Base-by-base conservation (phyloP, 768 basidiomycete genomes). In the Cubamyces lactineus region DNA sequence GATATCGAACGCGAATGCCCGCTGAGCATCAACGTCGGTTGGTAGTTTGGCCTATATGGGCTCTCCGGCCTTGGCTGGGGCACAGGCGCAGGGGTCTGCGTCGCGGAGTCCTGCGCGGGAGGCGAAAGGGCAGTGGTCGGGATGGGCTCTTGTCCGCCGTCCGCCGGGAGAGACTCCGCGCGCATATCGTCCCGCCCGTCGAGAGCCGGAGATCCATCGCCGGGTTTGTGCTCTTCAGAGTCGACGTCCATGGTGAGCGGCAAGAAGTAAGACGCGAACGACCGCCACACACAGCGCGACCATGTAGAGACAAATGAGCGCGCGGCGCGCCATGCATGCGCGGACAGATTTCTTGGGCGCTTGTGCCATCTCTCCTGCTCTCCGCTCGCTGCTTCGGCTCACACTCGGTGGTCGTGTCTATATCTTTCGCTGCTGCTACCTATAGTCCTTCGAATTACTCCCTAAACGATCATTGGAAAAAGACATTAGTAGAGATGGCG, bases 1-100 rank as follows among this genome's bases (percentile, higher is more conserved):
- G 95, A 91, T 52, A 98, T 84, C 9, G 90, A 83, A 72, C 85
- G 82, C 17, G 83, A 85, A 72, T 98, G 96, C n/a, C 93, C 96
- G 58, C 84, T 87, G 30, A 96, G 77, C 49, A 84, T 85, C 68
- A 81, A 85, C 26, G 79, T 82, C 39, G 82, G 75, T 56, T 75
- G 78, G 76, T 91, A 94, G 24, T 54, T 54, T 39, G 61, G 56
- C 17, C 28, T 45, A 51, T 58, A 57, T 6, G 58, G 55, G 8
- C 45, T 28, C 40, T 57, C 46, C 0, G 56, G 61, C 21, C 19
- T 53, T 4, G 59, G 59, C n/a, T 59, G 42, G 11, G 62, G 56
- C 21, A 50, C 49, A 13, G 60, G 64, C 12, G 53, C 47, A 21
- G 64, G 60, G 9, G 60, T 56, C 34, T 55, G 57, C n/a, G 57